phyloP scores from a whole-genome alignment of 345 rosid species.

The Arabidopsis suecica region DNA sequence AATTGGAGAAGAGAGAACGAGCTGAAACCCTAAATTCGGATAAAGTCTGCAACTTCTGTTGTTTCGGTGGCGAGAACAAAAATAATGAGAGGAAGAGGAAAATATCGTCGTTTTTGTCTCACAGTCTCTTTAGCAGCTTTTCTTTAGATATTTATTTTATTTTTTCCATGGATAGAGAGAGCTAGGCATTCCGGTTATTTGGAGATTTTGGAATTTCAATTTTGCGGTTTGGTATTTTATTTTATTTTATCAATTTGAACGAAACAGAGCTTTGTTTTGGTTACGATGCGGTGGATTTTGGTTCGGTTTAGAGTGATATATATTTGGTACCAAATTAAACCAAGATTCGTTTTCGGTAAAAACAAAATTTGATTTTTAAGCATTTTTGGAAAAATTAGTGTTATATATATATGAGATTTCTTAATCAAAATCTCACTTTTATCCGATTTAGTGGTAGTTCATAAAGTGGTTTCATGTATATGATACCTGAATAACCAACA shows the following conservation, averaged over 20 bases:
- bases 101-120: slow-evolving; percentile 6
- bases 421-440: no score
- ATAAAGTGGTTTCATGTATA: no score
- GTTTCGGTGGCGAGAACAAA: slow-evolving; percentile 23
- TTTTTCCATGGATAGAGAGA: background rate
- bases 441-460: no score
- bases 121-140: background rate
- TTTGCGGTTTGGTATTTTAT: background rate
- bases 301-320: background rate
- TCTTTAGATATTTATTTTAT: background rate
- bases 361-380: no score
- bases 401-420: no score
- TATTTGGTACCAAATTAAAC: background rate
- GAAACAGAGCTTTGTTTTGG: background rate
- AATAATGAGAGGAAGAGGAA: slow-evolving; percentile 1
- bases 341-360: background rate
- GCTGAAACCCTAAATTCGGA: slow-evolving; percentile 43
- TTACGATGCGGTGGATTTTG: background rate
- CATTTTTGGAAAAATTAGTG: no score
- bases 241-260: background rate
- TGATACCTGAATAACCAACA: no score
- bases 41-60: slow-evolving; percentile 32
- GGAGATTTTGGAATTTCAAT: background rate
- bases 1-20: slow-evolving; percentile 15
- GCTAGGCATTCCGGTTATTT: background rate